Base-by-base conservation (phyloP, 2,329 filamentous ascomycete genomes). In the Fonsecaea pedrosoi region DNA sequence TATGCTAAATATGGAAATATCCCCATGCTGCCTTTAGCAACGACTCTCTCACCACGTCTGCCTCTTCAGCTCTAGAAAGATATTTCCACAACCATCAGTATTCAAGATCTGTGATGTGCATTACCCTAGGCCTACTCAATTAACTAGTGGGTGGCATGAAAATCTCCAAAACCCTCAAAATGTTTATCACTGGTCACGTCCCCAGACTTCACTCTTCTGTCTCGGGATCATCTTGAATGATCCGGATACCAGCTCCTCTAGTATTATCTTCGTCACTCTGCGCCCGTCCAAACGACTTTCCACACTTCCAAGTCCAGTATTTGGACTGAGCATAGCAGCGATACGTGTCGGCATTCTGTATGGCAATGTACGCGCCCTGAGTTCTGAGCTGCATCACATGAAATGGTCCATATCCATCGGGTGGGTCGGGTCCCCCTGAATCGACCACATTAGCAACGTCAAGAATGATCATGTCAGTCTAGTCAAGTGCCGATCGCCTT, bases 271-370 rank as follows among this genome's bases (percentile, higher is more conserved):
- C 30, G 4, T 34, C 53, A 25, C 54, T 37, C 13, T 8, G 32
- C 34, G 59, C 30, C 35, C 48, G 59, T 25, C n/a, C 59, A 37
- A 62, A 54, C 12, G 32, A 10, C n/a, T 13, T 54, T 6, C 42
- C n/a, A 13, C 45, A 61, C 32, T 61, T 61, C 32, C 30, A 60
- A 42, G 62, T 38, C 56, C 62, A 65, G 18, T 65, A 65, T 48
- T 65, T 55, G 15, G 62, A 60, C 13, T 54, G 40, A 34, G 62
- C 56, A 25, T 54, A 65, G 7, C 34, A 54, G 25, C 35, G n/a
- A 40, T 60, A 65, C 21, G 35, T 65, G 48, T 65, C 56, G 18
- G 56, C 62, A 42, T 60, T 60, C 34, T 65, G 42, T 21, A 55
- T 38, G 21, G 42, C 21, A 32, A 60, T 42, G 21, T 48, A 60